A percentile compares a stretch with the other conserved stretches of the same genome.
phyloP scores from a whole-genome alignment of 495 filamentous ascomycete species.

The Astrothelium subdiscretum region DNA sequence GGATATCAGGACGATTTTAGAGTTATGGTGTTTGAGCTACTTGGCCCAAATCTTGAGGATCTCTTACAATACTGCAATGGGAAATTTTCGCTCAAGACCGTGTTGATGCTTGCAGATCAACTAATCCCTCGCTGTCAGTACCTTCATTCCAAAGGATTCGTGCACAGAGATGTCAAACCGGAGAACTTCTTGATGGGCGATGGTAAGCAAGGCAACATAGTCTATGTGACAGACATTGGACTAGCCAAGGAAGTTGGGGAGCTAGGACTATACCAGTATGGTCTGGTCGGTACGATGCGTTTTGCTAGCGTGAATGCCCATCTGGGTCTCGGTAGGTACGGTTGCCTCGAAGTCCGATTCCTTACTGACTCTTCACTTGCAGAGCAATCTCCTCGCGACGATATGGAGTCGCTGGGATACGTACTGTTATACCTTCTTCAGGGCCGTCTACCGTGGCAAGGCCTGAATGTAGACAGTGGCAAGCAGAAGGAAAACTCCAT shows the following conservation, averaged over 20 bases:
- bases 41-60: conserved; percentile 31
- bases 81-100: conserved; percentile 33
- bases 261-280: conserved; percentile 1
- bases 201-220: conserved; percentile 23
- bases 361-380: conserved; percentile 14
- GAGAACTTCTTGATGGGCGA: conserved; percentile 28
- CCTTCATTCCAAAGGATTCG: conserved; percentile 25
- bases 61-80: conserved; percentile 26
- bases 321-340: conserved; percentile 21
- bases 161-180: conserved; percentile 32
- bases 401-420: conserved; percentile 35
- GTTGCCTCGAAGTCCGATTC: neutral
- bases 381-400: conserved; percentile 29
- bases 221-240: conserved; percentile 22
- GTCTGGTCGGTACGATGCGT: conserved; percentile 11
- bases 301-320: conserved; percentile 28
- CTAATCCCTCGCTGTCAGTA: conserved; percentile 19
- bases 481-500: conserved; percentile 12
- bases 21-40: conserved; percentile 25
- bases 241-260: conserved; percentile 5
- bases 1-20: conserved; percentile 23
- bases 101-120: conserved; percentile 31
- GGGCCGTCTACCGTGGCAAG: conserved; percentile 32
- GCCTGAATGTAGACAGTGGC: conserved; percentile 5
- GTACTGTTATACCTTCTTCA: conserved; percentile 29